phyloP scores from a whole-genome alignment of 352 stramenopile genomes.

The Pseudoperonospora humuli region DNA sequence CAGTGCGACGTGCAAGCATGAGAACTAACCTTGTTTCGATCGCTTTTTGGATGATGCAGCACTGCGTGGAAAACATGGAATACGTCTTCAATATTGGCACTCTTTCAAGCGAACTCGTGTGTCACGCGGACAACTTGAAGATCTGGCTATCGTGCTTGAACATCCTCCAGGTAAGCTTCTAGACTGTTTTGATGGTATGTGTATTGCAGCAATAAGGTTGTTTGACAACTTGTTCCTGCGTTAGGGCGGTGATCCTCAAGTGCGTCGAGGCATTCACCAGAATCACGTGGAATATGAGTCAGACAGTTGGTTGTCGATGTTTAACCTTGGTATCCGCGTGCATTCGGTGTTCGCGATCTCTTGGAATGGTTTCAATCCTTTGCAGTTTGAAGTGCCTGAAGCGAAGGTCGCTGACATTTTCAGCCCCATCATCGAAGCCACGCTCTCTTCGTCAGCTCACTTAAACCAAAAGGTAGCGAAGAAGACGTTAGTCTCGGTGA shows the following conservation, averaged over 20 bases:
- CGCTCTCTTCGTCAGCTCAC: constrained; percentile 33
- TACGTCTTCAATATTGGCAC: constrained; percentile 78
- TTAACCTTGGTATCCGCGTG: constrained; percentile 82
- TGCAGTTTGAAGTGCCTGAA: constrained; percentile 25
- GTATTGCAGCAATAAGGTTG: constrained; percentile 1
- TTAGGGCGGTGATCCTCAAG: constrained; percentile 69
- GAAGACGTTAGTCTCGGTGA: constrained; percentile 38
- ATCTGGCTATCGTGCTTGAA: constrained; percentile 67
- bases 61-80: constrained; percentile 82
- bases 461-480: constrained; percentile 46
- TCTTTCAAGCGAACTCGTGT: constrained; percentile 73
- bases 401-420: constrained; percentile 41
- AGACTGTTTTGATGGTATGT: neutral
- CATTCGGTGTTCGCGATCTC: constrained; percentile 78
- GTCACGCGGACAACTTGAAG: constrained; percentile 52
- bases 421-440: constrained; percentile 30
- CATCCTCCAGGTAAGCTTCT: constrained; percentile 45
- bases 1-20: too few species aligned
- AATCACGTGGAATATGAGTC: constrained; percentile 86
- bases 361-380: constrained; percentile 57
- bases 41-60: constrained; percentile 25
- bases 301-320: constrained; percentile 84
- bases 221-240: constrained; percentile 5
- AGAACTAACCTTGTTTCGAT: neutral
- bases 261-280: constrained; percentile 56